phyloP scores from a whole-genome alignment of 2,329 filamentous ascomycete species.

The Hymenoscyphus fructigenus region DNA sequence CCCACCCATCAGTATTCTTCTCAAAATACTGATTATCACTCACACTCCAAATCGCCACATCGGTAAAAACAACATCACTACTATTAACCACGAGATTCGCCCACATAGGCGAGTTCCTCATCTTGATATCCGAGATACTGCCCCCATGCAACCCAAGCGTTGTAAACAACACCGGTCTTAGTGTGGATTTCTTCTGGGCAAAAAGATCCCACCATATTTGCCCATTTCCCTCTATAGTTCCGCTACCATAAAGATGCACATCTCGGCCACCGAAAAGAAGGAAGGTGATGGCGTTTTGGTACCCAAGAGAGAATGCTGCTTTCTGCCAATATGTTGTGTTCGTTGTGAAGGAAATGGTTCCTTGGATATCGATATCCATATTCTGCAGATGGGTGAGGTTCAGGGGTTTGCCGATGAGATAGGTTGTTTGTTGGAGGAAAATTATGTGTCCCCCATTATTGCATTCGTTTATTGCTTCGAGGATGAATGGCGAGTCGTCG shows the following conservation, averaged over 20 bases:
- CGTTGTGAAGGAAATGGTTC: slow-evolving; percentile 58
- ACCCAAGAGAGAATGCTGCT: neutral
- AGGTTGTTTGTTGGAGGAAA: slow-evolving; percentile 40
- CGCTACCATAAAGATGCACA: neutral
- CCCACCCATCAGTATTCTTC: neutral
- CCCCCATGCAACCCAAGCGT: neutral
- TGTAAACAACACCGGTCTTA: neutral
- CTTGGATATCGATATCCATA: slow-evolving; percentile 59
- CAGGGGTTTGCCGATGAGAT: slow-evolving; percentile 51
- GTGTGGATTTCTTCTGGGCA: neutral
- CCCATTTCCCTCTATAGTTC: neutral
- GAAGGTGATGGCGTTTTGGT: neutral
- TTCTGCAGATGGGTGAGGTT: slow-evolving; percentile 61
- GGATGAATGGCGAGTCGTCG: slow-evolving; percentile 51
- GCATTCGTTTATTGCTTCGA: slow-evolving; percentile 48
- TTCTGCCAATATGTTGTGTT: slow-evolving; percentile 62
- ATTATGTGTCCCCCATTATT: slow-evolving; percentile 46
- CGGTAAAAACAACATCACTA: neutral
- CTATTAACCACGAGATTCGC: neutral
- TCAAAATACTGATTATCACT: neutral
- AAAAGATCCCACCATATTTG: neutral
- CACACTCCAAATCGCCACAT: neutral
- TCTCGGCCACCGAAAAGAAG: neutral
- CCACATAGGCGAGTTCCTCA: neutral
- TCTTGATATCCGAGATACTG: neutral